phyloP scores from a whole-genome alignment of 2,329 filamentous ascomycete species.

The Arthroderma uncinatum region DNA sequence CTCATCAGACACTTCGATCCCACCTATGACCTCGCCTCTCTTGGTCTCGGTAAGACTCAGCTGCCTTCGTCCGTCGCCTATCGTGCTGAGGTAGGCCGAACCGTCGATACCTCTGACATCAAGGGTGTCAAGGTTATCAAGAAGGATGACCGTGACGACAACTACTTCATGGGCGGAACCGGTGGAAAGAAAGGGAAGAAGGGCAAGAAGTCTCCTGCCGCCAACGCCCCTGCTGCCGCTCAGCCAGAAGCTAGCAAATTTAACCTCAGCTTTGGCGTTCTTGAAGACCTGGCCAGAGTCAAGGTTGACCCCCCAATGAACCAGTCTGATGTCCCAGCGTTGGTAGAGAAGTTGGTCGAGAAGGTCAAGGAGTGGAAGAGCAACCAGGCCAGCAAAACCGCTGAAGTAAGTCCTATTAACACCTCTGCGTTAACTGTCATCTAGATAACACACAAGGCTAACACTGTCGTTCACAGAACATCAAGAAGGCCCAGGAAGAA shows the following conservation, averaged over 20 bases:
- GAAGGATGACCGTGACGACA: conserved; percentile 81
- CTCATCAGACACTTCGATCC: conserved; percentile 89
- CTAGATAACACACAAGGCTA: conserved; percentile 4
- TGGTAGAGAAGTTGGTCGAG: conserved; percentile 79
- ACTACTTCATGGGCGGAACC: conserved; percentile 63
- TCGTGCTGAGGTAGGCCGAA: conserved; percentile 67
- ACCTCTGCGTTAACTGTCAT: not conserved
- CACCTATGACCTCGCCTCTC: conserved; percentile 55
- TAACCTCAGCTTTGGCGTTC: conserved; percentile 80
- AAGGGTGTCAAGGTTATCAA: conserved; percentile 74
- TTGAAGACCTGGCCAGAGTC: conserved; percentile 78
- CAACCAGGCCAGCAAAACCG: conserved; percentile 79
- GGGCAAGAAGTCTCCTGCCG: conserved; percentile 51
- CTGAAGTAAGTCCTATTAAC: conserved; percentile 54
- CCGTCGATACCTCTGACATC: conserved; percentile 68
- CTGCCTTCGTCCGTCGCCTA: conserved; percentile 53
- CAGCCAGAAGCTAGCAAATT: conserved; percentile 50
- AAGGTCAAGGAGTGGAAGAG: conserved; percentile 88
- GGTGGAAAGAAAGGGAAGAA: conserved; percentile 83
- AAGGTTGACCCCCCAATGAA: conserved; percentile 81
- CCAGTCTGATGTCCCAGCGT: conserved; percentile 65
- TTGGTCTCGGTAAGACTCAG: conserved; percentile 42
- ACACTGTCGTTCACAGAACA: conserved; percentile 54
- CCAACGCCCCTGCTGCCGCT: conserved; percentile 38
- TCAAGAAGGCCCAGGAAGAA: conserved; percentile 91